Base-by-base conservation (phyloP, 2,329 filamentous ascomycete genomes). In the Fusarium anthophilum region DNA sequence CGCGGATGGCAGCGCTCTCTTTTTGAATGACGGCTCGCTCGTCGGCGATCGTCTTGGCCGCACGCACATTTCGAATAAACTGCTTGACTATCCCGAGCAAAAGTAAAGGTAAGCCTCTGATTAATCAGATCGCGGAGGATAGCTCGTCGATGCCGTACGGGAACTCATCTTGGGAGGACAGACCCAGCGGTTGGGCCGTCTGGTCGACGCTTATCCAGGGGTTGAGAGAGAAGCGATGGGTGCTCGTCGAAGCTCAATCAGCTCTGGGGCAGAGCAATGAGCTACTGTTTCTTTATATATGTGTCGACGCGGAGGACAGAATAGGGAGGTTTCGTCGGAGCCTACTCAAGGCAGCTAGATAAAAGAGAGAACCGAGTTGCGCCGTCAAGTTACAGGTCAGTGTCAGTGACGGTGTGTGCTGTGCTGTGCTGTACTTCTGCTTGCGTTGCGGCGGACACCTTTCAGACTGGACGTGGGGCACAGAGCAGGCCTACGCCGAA, bases 41-140 rank as follows among this genome's bases (percentile, higher is more conserved):
- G 85, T 99, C 96, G 82, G 97, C 97, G 82, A 99, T 98, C 41
- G 96, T 99, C 87, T 99, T 99, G 70, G 96, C 95, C 71, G 96
- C 96, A 83, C 96, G 94, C 82, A 99, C 96, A 86, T 98, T 98
- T 82, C 96, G 95, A 85, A 99, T 99, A 86, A 99, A 99, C 86
- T 98, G 96, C 87, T 99, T 99, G 83, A 99, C 96, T 98, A 81
- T 68, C 75, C 63, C 28, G 56, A 39, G 18, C 28, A 60, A 66
- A 70, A 60, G 14, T 54, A 32, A 32, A 63, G 51, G 41, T 56
- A 69, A 79, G 74, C 54, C 38, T 66, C 51, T 51, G 43, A n/a
- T 32, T 45, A 51, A 61, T 53, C 44, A 75, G 45, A 53, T 63
- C 44, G 54, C 22, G 41, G 18, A 50, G 32, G 54, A 51, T 51